Evolutionary conservation across 2,329 filamentous ascomycete genomes (phyloP).

Genomic region (Hansfordia pulvinata): DNA sequence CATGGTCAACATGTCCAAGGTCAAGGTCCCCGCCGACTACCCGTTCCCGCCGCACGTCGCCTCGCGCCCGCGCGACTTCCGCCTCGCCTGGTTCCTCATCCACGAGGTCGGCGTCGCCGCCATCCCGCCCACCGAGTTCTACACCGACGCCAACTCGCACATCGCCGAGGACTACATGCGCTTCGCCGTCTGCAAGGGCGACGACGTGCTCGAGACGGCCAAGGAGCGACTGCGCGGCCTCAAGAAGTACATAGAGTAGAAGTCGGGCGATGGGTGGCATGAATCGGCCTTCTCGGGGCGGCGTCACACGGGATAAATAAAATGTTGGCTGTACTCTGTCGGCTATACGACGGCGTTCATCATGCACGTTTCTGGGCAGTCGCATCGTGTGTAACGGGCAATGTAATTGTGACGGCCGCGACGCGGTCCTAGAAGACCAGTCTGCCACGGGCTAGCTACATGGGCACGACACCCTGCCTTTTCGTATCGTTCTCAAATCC

Average conservation of each 20-base stretch:
- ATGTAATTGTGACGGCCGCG: too few species aligned
- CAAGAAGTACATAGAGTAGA: conserved; percentile 49
- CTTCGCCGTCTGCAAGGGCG: conserved; percentile 93
- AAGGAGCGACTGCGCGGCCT: conserved; percentile 62
- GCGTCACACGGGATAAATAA: too few species aligned
- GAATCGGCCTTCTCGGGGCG: too few species aligned
- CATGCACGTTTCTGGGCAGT: too few species aligned
- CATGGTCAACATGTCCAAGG: conserved; percentile 81
- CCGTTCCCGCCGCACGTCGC: conserved; percentile 83
- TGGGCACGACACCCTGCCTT: too few species aligned
- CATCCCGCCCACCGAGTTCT: conserved; percentile 95
- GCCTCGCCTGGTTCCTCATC: conserved; percentile 92
- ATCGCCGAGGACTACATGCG: conserved; percentile 87
- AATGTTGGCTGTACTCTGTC: too few species aligned
- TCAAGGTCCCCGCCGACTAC: conserved; percentile 72
- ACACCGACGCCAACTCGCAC: conserved; percentile 69
- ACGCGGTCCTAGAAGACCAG: too few species aligned
- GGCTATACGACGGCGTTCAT: too few species aligned
- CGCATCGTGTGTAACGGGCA: too few species aligned
- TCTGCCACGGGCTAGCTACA: too few species aligned
- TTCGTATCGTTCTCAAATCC: too few species aligned
- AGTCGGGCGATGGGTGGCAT: background rate
- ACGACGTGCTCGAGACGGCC: conserved; percentile 67
- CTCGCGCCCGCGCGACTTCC: conserved; percentile 78
- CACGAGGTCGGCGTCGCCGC: conserved; percentile 91